Evolutionary conservation across 257 asterid genomes (phyloP).

Genomic region (Striga asiatica): DNA sequence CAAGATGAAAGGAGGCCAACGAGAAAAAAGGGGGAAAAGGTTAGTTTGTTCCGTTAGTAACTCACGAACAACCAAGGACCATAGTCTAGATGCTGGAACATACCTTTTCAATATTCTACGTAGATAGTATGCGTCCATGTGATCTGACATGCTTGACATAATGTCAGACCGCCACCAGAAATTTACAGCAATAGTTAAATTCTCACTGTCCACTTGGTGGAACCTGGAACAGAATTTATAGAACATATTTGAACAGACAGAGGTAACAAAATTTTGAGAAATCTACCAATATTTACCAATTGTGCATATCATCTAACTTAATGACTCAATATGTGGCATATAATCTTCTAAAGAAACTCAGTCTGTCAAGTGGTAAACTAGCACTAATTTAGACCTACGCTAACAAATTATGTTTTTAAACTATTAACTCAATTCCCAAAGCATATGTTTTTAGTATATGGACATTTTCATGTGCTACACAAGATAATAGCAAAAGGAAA

Average conservation of each 20-base stretch:
- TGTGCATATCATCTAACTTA: constrained; percentile 5
- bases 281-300: not conserved
- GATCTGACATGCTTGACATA: constrained; percentile 66
- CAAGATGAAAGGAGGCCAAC: constrained; percentile 9
- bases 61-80: constrained; percentile 1
- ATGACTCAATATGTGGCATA: not conserved
- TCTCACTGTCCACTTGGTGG: constrained; percentile 95
- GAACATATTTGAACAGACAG: not conserved
- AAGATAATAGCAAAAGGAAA: no score
- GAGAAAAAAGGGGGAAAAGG: constrained; percentile 5
- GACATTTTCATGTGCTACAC: no score
- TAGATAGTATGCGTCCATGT: constrained; percentile 92
- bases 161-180: constrained; percentile 88
- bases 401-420: not conserved
- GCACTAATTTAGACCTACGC: not conserved
- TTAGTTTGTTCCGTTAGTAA: constrained; percentile 18
- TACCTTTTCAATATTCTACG: constrained; percentile 83
- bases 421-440: not conserved
- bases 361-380: constrained; percentile 4
- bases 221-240: constrained; percentile 46
- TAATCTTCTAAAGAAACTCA: constrained; percentile 10
- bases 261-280: not conserved
- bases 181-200: constrained; percentile 77
- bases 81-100: constrained; percentile 1
- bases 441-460: no score